phyloP scores from a whole-genome alignment of 345 rosid genomes.

The Eucalyptus erythrocorys region DNA sequence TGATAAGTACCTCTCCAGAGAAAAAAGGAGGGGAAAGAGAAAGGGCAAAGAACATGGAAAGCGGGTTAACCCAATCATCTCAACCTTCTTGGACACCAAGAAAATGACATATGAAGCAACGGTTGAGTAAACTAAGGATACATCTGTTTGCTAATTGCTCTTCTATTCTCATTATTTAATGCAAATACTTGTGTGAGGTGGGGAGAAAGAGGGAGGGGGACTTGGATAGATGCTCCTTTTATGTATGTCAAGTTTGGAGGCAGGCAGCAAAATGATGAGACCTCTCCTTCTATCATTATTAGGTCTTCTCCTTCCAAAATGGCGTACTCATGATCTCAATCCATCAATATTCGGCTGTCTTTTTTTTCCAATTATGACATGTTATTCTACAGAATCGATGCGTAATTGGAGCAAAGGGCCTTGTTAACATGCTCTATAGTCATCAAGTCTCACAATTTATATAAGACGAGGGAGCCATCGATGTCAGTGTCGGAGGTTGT shows the following conservation, averaged over 20 bases:
- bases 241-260: conserved; percentile 14
- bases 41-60: neutral
- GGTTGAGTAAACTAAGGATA: conserved; percentile 2
- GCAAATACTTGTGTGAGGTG: neutral
- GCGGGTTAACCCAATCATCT: conserved; percentile 18
- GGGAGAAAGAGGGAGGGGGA: neutral
- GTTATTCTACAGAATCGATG: neutral
- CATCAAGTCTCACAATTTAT: neutral
- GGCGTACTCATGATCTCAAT: neutral
- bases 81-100: conserved; percentile 20
- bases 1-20: neutral
- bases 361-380: neutral
- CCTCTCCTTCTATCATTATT: conserved; percentile 10
- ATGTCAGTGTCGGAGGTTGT: neutral
- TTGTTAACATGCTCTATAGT: neutral
- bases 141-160: neutral
- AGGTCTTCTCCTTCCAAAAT: conserved; percentile 8
- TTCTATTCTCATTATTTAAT: neutral
- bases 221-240: neutral
- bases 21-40: neutral
- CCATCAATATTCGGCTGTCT: neutral
- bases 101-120: conserved; percentile 11
- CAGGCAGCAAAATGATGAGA: conserved; percentile 14
- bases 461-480: neutral
- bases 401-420: neutral